A percentile compares a stretch with the other conserved stretches of the same genome.
Conservation (phyloP, 345 rosid species). For the Gossypium ekmanianum region DNA sequence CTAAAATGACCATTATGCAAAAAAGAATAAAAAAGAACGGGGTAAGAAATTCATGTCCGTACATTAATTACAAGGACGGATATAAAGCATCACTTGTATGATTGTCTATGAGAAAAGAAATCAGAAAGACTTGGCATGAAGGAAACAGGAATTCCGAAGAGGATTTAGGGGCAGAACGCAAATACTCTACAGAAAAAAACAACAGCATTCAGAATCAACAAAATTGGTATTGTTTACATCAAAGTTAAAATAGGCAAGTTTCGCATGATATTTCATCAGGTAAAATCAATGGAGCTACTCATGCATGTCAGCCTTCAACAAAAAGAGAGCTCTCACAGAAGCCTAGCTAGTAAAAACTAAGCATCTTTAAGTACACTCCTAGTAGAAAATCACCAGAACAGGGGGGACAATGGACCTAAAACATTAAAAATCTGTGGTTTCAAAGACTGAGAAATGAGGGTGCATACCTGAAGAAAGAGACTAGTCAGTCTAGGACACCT, state of each 20-base stretch:
- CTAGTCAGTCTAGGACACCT: conserved; percentile 74
- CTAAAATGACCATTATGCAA: conserved; percentile 24
- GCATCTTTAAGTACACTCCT: not conserved
- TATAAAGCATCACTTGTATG: not conserved
- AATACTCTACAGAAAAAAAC: not conserved
- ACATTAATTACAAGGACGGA: not conserved
- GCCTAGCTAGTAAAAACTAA: not conserved
- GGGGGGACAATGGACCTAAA: not conserved
- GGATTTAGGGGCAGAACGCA: not conserved
- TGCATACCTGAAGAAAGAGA: conserved; percentile 77
- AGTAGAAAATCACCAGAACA: not conserved
- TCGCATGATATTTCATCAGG: not conserved
- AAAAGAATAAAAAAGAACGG: not conserved
- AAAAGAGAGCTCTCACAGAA: not conserved
- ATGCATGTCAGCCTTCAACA: not conserved
- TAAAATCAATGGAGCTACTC: not conserved
- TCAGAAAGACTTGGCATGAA: not conserved
- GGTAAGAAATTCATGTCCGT: not conserved
- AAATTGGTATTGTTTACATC: not conserved
- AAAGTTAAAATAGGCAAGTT: not conserved
- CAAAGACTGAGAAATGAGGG: not conserved
- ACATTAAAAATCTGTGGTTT: not conserved
- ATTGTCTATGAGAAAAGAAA: not conserved
- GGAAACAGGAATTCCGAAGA: not conserved
- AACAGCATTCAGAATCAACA: not conserved